Conservation (phyloP, 2,329 filamentous ascomycete species). For the Trichoderma endophyticum region DNA sequence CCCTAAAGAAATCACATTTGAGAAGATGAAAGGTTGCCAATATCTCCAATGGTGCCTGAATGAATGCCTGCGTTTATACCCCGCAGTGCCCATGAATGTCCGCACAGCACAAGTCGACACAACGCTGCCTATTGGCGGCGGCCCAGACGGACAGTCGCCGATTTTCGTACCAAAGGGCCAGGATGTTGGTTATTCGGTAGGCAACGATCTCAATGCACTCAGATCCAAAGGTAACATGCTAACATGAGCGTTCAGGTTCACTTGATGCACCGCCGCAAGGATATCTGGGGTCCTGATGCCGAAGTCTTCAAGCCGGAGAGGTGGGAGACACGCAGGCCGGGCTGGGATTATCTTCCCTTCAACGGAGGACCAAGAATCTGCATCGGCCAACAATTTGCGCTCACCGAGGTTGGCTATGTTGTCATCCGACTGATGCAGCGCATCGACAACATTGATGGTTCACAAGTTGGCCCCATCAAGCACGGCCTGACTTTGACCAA, state of each 20-base stretch:
- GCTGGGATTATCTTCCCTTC: constrained; percentile 30
- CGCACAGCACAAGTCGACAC: constrained; percentile 39
- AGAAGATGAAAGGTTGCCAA: constrained; percentile 24
- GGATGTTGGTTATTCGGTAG: constrained; percentile 37
- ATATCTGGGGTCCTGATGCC: constrained; percentile 40
- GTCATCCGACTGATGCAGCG: constrained; percentile 24
- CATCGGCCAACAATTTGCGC: constrained; percentile 29
- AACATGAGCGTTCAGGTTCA: constrained; percentile 19
- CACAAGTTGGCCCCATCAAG: constrained; percentile 20
- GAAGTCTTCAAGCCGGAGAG: constrained; percentile 42
- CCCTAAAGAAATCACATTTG: constrained; percentile 28
- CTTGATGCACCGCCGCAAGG: constrained; percentile 38
- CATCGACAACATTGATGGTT: constrained; percentile 25
- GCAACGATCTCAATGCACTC: neutral
- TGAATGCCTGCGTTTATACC: constrained; percentile 26
- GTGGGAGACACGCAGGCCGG: constrained; percentile 30
- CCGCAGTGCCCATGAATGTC: constrained; percentile 26
- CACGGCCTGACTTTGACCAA: constrained; percentile 24
- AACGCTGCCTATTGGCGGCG: constrained; percentile 50
- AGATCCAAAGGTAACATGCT: neutral
- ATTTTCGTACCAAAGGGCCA: constrained; percentile 49
- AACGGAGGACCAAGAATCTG: constrained; percentile 30
- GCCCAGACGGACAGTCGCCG: constrained; percentile 44
- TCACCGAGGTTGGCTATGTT: constrained; percentile 27
- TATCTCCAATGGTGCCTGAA: constrained; percentile 29